Conservation (phyloP, 75 land plant species). For the Chamaecyparis obtusa region DNA sequence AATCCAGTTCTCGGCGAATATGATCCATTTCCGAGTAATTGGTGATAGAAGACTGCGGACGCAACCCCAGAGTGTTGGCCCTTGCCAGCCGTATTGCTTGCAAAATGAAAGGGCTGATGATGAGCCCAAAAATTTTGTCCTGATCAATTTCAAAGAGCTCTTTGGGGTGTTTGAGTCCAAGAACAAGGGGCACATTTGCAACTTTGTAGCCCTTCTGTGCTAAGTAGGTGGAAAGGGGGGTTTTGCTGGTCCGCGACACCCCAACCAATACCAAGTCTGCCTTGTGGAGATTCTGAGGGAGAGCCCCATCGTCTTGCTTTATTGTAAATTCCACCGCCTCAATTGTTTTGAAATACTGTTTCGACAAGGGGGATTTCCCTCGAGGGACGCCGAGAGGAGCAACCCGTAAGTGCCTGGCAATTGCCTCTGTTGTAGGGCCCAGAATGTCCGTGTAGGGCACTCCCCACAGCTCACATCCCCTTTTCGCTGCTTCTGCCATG, state of each 20-base stretch:
- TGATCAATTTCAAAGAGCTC: conserved; percentile 71
- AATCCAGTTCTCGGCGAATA: conserved; percentile 77
- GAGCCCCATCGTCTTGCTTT: conserved; percentile 96
- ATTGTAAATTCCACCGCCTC: conserved; percentile 98
- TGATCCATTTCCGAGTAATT: conserved; percentile 90
- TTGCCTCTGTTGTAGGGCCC: conserved; percentile 80
- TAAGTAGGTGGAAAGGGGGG: conserved; percentile 89
- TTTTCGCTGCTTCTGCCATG: conserved; percentile 85
- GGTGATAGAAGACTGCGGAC: conserved; percentile 7
- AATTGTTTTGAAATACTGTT: conserved; percentile 81
- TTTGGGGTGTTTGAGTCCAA: conserved; percentile 71
- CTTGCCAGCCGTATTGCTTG: conserved; percentile 80
- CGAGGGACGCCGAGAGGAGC: conserved; percentile 87
- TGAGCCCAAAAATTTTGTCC: conserved; percentile 79
- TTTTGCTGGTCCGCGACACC: conserved; percentile 95
- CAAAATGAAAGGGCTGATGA: conserved; percentile 72
- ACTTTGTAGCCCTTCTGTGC: conserved; percentile 98
- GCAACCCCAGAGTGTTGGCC: conserved; percentile 67
- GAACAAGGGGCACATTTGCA: conserved; percentile 93
- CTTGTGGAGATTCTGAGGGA: conserved; percentile 68
- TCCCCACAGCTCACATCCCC: conserved; percentile 77
- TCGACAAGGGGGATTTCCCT: conserved; percentile 45
- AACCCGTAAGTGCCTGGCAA: conserved; percentile 80
- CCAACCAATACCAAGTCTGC: conserved; percentile 88
- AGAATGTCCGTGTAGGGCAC: conserved; percentile 77